Evolutionary conservation across 352 stramenopile genomes (phyloP), one percentile per base, ranked within the genome.

Genomic region (Globisporangium nodosum): DNA sequence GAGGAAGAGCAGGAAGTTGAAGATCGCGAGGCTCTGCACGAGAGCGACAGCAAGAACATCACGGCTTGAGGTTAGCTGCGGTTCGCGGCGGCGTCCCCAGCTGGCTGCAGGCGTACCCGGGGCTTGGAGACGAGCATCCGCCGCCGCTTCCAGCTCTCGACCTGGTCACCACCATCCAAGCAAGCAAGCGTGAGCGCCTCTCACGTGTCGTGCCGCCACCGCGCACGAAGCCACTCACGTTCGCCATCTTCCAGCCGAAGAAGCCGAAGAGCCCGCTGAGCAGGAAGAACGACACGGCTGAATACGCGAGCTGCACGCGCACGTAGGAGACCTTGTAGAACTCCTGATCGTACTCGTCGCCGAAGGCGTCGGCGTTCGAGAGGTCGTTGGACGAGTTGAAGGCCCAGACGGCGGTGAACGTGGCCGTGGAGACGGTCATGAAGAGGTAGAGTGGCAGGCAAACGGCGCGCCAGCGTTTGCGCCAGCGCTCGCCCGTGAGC

Each of bases 181-280:
- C 33, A 16, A 58, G 40, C 37, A 2, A 24, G 40, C 8, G 43
- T 35, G 20, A 52, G 20, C 3, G 27, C 52, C 20, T 15, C 31
- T 18, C 12, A n/a, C 7, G 8, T 6, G 8, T 42, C 33, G 4
- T 35, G 31, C 35, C 11, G 8, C 11, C 12, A 18, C 11, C 12
- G 12, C 37, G 37, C 21, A 12, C 37, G 12, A 5, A 24, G 21
- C 37, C 37, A 61, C 76, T 12, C 69, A 90, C 81, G 46, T 85
- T 90, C 27, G 80, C 74, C 70, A 93, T 88, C 63, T 93, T 91
- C 82, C 82, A 92, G n/a, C 81, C 82, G 54, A 94, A 94, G 64
- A 87, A 76, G 18, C 81, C 85, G 64, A 94, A 94, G 45, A 92
- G 69, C 9, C 85, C 76, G 63, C 79, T 88, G 52, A 94, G 71